Base-by-base conservation (phyloP, 2,329 filamentous ascomycete genomes). In the Pestalotiopsis sp. region DNA sequence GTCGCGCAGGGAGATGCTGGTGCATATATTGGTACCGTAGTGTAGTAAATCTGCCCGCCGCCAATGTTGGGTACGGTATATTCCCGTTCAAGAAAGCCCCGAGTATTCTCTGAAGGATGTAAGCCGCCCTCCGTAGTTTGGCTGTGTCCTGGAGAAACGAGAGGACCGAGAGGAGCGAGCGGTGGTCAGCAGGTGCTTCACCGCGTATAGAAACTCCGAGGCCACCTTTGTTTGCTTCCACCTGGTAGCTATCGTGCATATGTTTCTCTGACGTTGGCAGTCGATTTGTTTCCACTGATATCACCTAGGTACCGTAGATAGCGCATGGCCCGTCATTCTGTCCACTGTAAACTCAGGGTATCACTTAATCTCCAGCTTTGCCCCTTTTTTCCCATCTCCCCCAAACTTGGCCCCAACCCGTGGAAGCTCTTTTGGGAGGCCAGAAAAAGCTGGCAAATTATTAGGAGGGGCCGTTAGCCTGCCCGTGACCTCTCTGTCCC, bases 401-500 rank as follows among this genome's bases (percentile, higher is more conserved):
- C 45, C 45, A 23, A 52, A n/a, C 20, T n/a, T 4, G 17, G 20
- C 17, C 45, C 45, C 45, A 52, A n/a, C 45, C 31, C 31, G 31
- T 36, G 31, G 31, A 36, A 36, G 31, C 31, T 36, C 27, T 36
- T 36, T 9, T 36, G 31, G 31, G 31, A 36, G 31, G 31, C 31
- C 31, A 36, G 31, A 36, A 36, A 49, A 49, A 49, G 41, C 45
- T 52, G 14, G 45, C 41, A 52, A 52, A 52, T 52, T 52, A 52
- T 52, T 52, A n/a, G 45, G 45, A 52, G 45, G 45, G 45, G 45
- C 45, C 45, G 17, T 52, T 52, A 52, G 45, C 25, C 58, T 60
- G 58, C 25, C 58, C 58, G 58, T 60, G 58, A 52, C 38, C 60
- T n/a, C 14, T 39, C 39, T 63, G 45, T 52, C 45, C 45, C 45